Conservation (phyloP, 163 green algal species). For the Chloromonas sp. region DNA sequence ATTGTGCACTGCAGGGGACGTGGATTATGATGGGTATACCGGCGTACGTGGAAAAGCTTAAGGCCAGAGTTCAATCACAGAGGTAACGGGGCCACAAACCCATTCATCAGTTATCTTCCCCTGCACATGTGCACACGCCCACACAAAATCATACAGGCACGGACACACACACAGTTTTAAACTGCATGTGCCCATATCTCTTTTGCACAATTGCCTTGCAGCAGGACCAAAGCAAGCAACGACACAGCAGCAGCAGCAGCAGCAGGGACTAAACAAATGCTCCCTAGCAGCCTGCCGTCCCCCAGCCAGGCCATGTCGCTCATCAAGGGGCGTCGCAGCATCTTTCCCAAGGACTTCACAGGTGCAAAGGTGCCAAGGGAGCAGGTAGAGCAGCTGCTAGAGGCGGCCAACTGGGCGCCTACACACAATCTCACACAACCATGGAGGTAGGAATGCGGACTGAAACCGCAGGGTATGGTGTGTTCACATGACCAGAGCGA, state of each 20-base stretch:
- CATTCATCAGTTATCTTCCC: too few species aligned
- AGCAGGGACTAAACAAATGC: too few species aligned
- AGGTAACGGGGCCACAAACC: too few species aligned
- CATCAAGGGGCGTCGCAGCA: slow-evolving; percentile 16
- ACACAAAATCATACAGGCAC: too few species aligned
- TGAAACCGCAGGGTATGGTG: too few species aligned
- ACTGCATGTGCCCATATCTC: too few species aligned
- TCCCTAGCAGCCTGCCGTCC: background rate
- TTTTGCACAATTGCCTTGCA: too few species aligned
- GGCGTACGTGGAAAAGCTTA: background rate
- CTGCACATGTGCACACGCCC: too few species aligned
- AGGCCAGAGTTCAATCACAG: background rate
- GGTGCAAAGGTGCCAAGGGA: slow-evolving; percentile 23
- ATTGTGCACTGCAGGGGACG: background rate
- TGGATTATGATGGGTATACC: background rate
- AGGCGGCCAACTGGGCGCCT: slow-evolving; percentile 59
- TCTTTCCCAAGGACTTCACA: slow-evolving; percentile 51
- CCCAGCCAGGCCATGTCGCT: background rate
- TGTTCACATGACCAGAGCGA: too few species aligned
- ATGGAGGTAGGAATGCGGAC: slow-evolving; percentile 29
- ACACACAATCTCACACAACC: slow-evolving; percentile 60
- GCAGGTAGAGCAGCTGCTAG: slow-evolving; percentile 35
- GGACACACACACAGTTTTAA: too few species aligned
- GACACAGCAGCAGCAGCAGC: too few species aligned
- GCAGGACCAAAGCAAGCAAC: too few species aligned